Base-by-base conservation (phyloP, 495 filamentous ascomycete genomes). In the Hypoxylon fragiforme region DNA sequence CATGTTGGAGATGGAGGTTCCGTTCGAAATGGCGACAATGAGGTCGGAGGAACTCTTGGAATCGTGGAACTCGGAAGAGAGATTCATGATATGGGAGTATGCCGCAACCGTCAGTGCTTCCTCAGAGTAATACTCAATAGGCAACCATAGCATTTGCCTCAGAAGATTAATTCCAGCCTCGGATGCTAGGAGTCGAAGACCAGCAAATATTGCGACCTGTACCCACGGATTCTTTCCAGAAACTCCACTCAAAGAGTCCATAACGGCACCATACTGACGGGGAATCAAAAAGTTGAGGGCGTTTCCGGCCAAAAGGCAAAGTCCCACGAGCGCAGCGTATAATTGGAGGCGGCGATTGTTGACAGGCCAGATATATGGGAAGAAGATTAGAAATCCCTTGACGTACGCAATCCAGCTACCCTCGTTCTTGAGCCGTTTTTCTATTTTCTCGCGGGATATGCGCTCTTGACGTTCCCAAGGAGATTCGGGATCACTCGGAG, bases 31-130 rank as follows among this genome's bases (percentile, higher is more conserved):
- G 2, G 87, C 81, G 57, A 82, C 77, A 54, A 81, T 82, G 26
- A 92, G 75, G 59, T 91, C 86, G 5, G 83, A 88, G 3, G 83
- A 85, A 46, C 81, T 81, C 71, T 90, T 91, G 43, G 79, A 78
- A 51, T 85, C 85, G 63, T 94, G 88, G 52, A 91, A 92, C 60
- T 92, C 88, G 52, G 84, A 85, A 0, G 86, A 90, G 18, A 94
- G 77, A 43, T 77, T 80, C 81, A 92, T 88, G 18, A 92, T 76
- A 54, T 92, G 87, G 35, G 83, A 80, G 63, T 89, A 91, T 3
- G 88, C 82, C 0, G 83, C 82, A 0, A 75, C 81, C 54, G 80
- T 83, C 20, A 90, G 73, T 21, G 75, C 73, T 43, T 77, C 76
- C 43, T 83, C 80, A 0, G 83, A 77, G 63, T 84, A 86, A 61